Conservation (phyloP, 257 asterid species). For the Perilla frutescens region DNA sequence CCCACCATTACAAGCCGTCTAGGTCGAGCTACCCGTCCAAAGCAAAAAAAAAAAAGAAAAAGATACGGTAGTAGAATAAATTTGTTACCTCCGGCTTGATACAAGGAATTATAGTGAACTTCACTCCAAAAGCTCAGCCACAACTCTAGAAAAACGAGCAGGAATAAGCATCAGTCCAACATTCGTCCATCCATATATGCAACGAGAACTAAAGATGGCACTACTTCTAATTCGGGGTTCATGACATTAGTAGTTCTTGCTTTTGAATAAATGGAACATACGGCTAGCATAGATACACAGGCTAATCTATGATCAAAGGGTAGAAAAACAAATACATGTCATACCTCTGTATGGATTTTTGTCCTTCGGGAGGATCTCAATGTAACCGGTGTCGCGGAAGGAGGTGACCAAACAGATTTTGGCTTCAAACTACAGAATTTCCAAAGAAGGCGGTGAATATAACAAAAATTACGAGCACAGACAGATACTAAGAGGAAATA, state of each 20-base stretch:
- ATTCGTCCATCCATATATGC: background rate
- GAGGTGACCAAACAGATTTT: constrained; percentile 90
- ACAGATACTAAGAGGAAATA: background rate
- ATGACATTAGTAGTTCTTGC: background rate
- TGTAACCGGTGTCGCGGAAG: constrained; percentile 83
- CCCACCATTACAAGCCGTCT: background rate
- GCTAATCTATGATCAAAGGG: background rate
- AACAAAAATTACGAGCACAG: constrained; percentile 1
- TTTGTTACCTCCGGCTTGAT: constrained; percentile 76
- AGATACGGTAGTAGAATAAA: background rate
- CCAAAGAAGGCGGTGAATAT: background rate
- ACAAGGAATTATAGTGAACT: constrained; percentile 84
- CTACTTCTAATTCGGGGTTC: no score
- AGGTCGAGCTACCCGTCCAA: background rate
- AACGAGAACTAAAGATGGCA: background rate
- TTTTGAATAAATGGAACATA: background rate
- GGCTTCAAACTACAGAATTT: constrained; percentile 66
- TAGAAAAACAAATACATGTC: background rate
- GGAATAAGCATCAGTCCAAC: background rate
- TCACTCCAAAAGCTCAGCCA: constrained; percentile 99
- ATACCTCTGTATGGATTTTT: constrained; percentile 63
- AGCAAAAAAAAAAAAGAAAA: background rate
- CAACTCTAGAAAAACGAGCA: constrained; percentile 51
- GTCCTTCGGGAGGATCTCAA: constrained; percentile 87
- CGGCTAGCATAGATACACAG: background rate